Conservation (phyloP, 1,139 yeast genomes). For the Lizanozyma gosingica region DNA sequence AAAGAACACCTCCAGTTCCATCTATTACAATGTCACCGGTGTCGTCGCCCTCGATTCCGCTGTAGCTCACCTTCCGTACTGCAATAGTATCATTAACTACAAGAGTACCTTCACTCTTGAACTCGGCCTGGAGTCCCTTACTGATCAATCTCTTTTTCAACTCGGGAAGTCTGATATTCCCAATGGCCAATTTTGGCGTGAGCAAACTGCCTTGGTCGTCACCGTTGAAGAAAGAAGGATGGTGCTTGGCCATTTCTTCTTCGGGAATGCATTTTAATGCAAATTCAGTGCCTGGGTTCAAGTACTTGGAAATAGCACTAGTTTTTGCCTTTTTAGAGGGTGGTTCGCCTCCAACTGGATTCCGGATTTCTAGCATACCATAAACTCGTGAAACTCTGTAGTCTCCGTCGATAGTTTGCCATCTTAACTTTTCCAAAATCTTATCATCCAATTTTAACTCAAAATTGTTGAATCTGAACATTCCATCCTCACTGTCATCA, state of each 20-base stretch:
- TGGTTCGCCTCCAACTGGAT: slow-evolving; percentile 13
- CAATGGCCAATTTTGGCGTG: slow-evolving; percentile 57
- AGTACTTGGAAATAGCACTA: slow-evolving; percentile 10
- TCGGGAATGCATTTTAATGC: slow-evolving; percentile 12
- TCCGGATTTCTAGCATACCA: slow-evolving; percentile 54
- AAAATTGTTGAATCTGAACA: slow-evolving; percentile 47
- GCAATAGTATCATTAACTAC: slow-evolving; percentile 77
- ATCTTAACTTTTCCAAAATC: slow-evolving; percentile 52
- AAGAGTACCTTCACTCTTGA: slow-evolving; percentile 86
- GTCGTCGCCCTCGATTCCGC: slow-evolving; percentile 31
- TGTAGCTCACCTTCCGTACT: slow-evolving; percentile 56
- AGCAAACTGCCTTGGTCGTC: not conserved
- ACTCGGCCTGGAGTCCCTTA: slow-evolving; percentile 68
- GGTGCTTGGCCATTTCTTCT: not conserved
- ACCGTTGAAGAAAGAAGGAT: not conserved
- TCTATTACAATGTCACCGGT: slow-evolving; percentile 82
- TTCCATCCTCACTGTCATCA: slow-evolving; percentile 29
- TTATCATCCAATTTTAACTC: slow-evolving; percentile 66
- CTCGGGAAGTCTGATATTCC: slow-evolving; percentile 81
- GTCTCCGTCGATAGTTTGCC: slow-evolving; percentile 83
- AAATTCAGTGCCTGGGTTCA: slow-evolving; percentile 30
- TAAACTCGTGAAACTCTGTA: slow-evolving; percentile 75
- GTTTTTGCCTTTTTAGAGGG: slow-evolving; percentile 12
- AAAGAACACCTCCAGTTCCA: slow-evolving; percentile 69
- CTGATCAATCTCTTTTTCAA: slow-evolving; percentile 54